Conservation (phyloP, 2,329 filamentous ascomycete genomes). For the Lasiodiplodia sp. region DNA sequence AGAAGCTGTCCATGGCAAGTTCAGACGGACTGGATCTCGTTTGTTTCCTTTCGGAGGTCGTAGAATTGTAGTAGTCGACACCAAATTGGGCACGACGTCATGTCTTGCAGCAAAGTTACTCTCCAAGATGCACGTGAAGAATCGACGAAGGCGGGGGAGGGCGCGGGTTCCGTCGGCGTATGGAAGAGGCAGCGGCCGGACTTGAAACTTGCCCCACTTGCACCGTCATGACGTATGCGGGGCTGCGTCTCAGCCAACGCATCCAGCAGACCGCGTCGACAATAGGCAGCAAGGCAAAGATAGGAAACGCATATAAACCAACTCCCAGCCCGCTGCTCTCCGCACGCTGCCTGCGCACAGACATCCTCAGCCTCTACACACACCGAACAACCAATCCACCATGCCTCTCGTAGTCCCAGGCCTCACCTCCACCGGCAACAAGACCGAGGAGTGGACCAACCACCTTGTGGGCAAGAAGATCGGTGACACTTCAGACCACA, state of each 20-base stretch:
- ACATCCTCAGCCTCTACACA: background rate
- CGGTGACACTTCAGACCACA: slow-evolving; percentile 54
- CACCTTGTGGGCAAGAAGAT: slow-evolving; percentile 61
- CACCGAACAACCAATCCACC: background rate
- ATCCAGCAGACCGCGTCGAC: background rate
- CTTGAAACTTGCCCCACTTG: slow-evolving; percentile 11
- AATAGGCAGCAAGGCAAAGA: slow-evolving; percentile 4
- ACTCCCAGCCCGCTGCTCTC: background rate
- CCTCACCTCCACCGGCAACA: slow-evolving; percentile 47
- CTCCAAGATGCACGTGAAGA: background rate
- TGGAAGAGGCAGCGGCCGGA: slow-evolving; percentile 3
- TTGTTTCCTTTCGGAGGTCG: too few relatives aligned
- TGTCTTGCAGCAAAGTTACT: too few relatives aligned
- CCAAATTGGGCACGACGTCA: too few relatives aligned
- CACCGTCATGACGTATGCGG: slow-evolving; percentile 18
- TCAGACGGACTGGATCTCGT: too few relatives aligned
- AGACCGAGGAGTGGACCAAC: slow-evolving; percentile 54
- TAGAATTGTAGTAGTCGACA: too few relatives aligned
- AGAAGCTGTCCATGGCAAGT: too few relatives aligned
- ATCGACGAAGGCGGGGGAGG: background rate
- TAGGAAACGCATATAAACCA: slow-evolving; percentile 1
- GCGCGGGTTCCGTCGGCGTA: slow-evolving; percentile 18
- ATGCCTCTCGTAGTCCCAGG: slow-evolving; percentile 62
- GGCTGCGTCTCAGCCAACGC: slow-evolving; percentile 14
- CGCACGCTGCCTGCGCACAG: background rate